Evolutionary conservation across 495 filamentous ascomycete genomes (phyloP).

Genomic region (Penicillium riverlandense): DNA sequence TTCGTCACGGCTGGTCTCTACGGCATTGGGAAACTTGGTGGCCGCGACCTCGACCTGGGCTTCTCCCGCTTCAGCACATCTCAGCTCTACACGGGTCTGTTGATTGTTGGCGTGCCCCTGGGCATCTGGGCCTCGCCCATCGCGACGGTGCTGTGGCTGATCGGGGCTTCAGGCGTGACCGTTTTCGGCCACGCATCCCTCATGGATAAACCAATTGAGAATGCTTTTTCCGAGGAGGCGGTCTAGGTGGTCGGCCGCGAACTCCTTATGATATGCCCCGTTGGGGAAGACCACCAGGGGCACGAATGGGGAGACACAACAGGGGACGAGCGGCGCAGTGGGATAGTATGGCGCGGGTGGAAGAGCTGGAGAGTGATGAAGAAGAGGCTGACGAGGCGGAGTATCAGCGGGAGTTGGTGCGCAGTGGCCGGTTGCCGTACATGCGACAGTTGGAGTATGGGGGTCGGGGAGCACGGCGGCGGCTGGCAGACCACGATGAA

Average conservation of each 20-base stretch:
- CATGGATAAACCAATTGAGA: conserved; percentile 98
- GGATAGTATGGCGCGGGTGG: conserved; percentile 48
- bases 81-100: conserved; percentile 86
- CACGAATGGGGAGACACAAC: conserved; percentile 53
- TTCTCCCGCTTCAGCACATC: conserved; percentile 76
- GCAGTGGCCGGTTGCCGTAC: conserved; percentile 16
- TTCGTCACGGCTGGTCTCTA: conserved; percentile 80
- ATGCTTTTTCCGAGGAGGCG: conserved; percentile 99
- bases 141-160: conserved; percentile 80
- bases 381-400: conserved; percentile 42
- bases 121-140: conserved; percentile 78
- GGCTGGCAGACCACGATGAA: conserved; percentile 41
- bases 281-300: conserved; percentile 98
- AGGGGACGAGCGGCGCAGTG: conserved; percentile 47
- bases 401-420: conserved; percentile 48
- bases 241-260: conserved; percentile 99
- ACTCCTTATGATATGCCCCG: conserved; percentile 90
- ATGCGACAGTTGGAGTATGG: conserved; percentile 22
- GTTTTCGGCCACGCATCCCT: conserved; percentile 92
- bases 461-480: conserved; percentile 31
- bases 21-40: conserved; percentile 80
- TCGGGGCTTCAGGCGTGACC: conserved; percentile 84
- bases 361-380: conserved; percentile 62
- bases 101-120: conserved; percentile 74
- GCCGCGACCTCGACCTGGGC: conserved; percentile 81